phyloP scores from a whole-genome alignment of 257 asterid genomes.

The Nemophila menziesii region DNA sequence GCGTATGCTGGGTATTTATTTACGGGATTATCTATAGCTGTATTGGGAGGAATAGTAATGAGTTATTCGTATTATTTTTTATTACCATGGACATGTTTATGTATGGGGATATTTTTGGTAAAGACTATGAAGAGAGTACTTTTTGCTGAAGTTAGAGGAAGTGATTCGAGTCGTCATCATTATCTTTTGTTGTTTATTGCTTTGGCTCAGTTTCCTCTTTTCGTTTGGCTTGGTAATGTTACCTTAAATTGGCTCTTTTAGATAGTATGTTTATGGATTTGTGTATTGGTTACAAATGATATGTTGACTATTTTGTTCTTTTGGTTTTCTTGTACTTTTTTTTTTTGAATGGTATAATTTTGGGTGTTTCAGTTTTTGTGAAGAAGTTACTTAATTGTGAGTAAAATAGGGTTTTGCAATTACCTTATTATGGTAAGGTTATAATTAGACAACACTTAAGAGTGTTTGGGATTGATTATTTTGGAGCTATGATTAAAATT shows the following conservation, averaged over 20 bases:
- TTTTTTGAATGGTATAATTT: no score
- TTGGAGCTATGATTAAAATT: no score
- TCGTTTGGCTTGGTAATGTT: slow-evolving; percentile 25
- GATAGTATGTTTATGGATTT: no score
- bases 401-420: no score
- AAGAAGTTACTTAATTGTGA: no score
- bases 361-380: no score
- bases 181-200: slow-evolving; percentile 29
- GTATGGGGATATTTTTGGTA: slow-evolving; percentile 28
- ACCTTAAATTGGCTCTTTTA: slow-evolving; percentile 25
- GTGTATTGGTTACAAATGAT: no score
- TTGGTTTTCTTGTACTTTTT: no score
- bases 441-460: no score
- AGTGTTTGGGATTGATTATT: no score
- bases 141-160: slow-evolving; percentile 21
- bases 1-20: slow-evolving; percentile 24
- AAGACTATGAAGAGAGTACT: slow-evolving; percentile 29
- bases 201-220: slow-evolving; percentile 27
- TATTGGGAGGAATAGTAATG: slow-evolving; percentile 19
- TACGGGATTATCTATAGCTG: slow-evolving; percentile 22
- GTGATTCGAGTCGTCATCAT: slow-evolving; percentile 25
- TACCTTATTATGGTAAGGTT: no score
- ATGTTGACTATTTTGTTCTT: no score
- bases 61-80: slow-evolving; percentile 22
- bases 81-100: slow-evolving; percentile 24